Evolutionary conservation across 331 rosid genomes (phyloP).

Genomic region (Telfairia occidentalis): DNA sequence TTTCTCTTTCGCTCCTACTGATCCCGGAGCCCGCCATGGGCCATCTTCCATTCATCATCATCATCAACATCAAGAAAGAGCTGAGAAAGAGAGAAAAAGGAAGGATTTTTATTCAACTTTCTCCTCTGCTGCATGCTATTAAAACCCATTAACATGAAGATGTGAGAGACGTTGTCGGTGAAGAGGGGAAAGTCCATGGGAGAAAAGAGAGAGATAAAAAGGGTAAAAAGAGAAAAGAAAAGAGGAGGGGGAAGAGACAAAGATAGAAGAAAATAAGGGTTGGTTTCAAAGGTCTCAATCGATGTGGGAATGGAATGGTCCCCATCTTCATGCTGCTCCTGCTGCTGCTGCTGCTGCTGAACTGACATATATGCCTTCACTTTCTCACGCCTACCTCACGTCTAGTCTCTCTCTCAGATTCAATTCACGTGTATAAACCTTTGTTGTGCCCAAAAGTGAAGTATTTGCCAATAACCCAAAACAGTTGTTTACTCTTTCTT

Average conservation of each 20-base stretch:
- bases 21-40: background rate
- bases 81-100: background rate
- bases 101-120: background rate
- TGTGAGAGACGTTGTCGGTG: no score
- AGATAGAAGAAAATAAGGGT: background rate
- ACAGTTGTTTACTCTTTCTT: no score
- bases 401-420: constrained; percentile 9
- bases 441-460: constrained; percentile 4
- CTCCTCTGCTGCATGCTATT: background rate
- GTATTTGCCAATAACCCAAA: no score
- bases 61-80: background rate
- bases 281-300: background rate
- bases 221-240: no score
- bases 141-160: background rate
- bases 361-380: constrained; percentile 67
- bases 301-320: background rate
- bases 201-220: no score
- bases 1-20: background rate
- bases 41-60: background rate
- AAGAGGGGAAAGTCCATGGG: no score
- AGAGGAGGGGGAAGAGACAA: no score
- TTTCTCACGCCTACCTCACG: constrained; percentile 49
- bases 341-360: no score
- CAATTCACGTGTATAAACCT: background rate
- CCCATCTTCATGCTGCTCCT: constrained; percentile 12